Evolutionary conservation across 2,329 filamentous ascomycete species (phyloP).

Genomic region (Phyllosticta citribraziliensis): DNA sequence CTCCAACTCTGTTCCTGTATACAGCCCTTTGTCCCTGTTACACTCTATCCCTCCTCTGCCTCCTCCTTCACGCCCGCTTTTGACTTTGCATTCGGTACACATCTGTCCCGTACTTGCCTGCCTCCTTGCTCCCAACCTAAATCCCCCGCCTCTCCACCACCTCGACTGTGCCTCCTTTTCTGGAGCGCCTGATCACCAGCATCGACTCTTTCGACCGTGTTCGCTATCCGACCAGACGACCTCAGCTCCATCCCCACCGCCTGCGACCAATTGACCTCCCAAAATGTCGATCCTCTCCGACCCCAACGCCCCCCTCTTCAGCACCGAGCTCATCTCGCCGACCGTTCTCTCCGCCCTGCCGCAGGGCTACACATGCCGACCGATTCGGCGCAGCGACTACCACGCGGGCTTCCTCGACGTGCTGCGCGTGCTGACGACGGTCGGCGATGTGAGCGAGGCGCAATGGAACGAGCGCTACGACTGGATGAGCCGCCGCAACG

Average conservation of each 20-base stretch:
- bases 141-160: neutral
- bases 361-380: slow-evolving; percentile 70
- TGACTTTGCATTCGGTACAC: neutral
- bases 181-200: neutral
- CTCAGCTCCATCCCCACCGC: neutral
- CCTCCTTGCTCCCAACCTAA: neutral
- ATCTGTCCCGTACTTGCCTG: neutral
- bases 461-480: slow-evolving; percentile 69
- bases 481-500: slow-evolving; percentile 64
- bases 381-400: slow-evolving; percentile 70
- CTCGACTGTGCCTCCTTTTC: neutral
- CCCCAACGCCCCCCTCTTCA: slow-evolving; percentile 56
- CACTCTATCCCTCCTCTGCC: neutral
- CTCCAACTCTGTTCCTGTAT: neutral
- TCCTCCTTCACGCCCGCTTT: neutral
- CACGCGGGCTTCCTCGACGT: slow-evolving; percentile 79
- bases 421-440: slow-evolving; percentile 80
- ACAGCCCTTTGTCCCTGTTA: neutral
- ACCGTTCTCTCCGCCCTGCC: slow-evolving; percentile 64
- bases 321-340: slow-evolving; percentile 64
- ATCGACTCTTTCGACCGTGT: neutral
- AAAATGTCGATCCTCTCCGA: slow-evolving; percentile 15
- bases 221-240: neutral
- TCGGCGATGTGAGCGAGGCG: slow-evolving; percentile 71
- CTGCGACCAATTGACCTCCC: neutral